phyloP scores from a whole-genome alignment of 768 basidiomycete genomes.

The Leccinum sublutescens region DNA sequence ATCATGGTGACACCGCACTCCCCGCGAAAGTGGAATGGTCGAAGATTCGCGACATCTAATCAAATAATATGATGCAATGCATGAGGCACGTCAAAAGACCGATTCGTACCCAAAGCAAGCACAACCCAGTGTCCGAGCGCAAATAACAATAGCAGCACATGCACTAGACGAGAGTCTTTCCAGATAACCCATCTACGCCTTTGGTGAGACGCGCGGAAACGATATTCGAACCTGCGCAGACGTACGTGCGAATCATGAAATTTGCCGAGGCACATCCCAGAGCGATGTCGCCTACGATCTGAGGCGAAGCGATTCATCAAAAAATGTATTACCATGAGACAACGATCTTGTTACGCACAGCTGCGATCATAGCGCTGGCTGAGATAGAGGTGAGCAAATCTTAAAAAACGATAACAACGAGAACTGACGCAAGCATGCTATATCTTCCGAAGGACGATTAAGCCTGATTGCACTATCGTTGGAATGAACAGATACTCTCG shows the following conservation, averaged over 20 bases:
- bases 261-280: conserved; percentile 24
- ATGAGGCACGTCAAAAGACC: background rate
- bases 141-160: conserved; percentile 10
- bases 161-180: conserved; percentile 19
- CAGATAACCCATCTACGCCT: conserved; percentile 28
- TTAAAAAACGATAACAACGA: background rate
- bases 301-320: background rate
- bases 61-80: background rate
- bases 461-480: conserved; percentile 8
- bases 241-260: conserved; percentile 31
- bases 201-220: background rate
- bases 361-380: conserved; percentile 7
- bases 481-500: background rate
- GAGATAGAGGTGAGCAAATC: background rate
- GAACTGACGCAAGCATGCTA: conserved; percentile 22
- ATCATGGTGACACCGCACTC: background rate
- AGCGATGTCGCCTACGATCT: conserved; percentile 17
- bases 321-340: background rate
- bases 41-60: conserved; percentile 17
- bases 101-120: conserved; percentile 13
- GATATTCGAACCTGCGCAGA: background rate
- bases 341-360: conserved; percentile 12
- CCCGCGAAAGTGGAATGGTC: background rate
- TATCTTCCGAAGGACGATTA: background rate
- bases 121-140: conserved; percentile 25